Conservation (phyloP, 257 asterid species). For the Solanum pinnatisectum region DNA sequence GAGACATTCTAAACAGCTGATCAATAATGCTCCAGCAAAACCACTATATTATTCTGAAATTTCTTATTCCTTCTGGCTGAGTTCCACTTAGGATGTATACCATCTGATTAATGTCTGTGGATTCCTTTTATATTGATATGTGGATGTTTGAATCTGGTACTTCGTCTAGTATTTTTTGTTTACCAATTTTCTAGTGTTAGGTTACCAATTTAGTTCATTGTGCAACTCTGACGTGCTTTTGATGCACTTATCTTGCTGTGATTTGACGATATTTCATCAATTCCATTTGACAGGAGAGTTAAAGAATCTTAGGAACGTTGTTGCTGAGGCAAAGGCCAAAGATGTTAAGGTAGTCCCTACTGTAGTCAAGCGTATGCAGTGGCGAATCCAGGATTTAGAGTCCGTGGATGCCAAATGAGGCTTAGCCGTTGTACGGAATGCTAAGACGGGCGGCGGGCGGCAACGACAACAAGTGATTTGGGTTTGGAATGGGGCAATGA, state of each 20-base stretch:
- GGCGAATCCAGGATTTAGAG: no score
- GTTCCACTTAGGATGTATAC: neutral
- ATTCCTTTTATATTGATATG: neutral
- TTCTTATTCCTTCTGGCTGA: neutral
- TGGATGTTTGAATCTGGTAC: neutral
- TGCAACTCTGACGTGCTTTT: neutral
- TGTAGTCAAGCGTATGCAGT: conserved; percentile 63
- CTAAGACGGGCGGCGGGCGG: no score
- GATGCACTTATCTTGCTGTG: neutral
- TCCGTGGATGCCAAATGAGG: no score
- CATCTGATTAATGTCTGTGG: neutral
- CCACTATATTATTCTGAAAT: neutral
- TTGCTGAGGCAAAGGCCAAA: conserved; percentile 39
- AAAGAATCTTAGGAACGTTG: conserved; percentile 43
- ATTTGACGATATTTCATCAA: neutral
- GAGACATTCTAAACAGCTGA: neutral
- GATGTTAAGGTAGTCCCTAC: conserved; percentile 37
- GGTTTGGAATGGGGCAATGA: no score
- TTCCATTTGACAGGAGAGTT: conserved; percentile 40
- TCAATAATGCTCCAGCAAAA: neutral
- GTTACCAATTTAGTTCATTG: neutral
- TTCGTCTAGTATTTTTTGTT: neutral
- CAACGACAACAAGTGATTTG: no score
- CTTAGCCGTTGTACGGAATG: no score
- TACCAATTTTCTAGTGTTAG: neutral